phyloP scores from a whole-genome alignment of 108 stramenopile genomes.

The Epipyxis sp. region DNA sequence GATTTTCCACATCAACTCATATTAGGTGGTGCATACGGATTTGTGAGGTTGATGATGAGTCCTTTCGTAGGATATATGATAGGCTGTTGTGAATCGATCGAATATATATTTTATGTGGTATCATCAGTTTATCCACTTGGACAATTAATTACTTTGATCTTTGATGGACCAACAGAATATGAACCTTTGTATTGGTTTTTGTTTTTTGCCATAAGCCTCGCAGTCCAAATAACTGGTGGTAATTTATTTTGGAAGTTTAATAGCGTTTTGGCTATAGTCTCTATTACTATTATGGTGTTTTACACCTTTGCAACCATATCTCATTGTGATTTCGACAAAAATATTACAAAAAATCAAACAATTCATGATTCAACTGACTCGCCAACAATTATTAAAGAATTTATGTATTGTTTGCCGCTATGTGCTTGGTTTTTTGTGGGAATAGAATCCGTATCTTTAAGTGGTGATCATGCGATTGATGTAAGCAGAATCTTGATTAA shows the following conservation, averaged over 20 bases:
- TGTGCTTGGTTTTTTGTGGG: conserved; percentile 5
- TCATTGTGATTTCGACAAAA: too few relatives aligned
- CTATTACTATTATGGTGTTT: too few relatives aligned
- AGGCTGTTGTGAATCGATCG: not conserved
- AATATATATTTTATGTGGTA: not conserved
- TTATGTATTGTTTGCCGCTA: too few relatives aligned
- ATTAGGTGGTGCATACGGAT: not conserved
- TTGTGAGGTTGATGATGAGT: not conserved
- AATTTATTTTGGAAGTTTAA: not conserved
- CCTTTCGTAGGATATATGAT: not conserved
- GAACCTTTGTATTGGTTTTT: not conserved
- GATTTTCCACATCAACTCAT: too few relatives aligned
- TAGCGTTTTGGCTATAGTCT: not conserved
- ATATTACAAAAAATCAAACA: too few relatives aligned
- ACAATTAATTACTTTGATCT: not conserved
- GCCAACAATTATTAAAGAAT: too few relatives aligned
- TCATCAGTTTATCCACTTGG: not conserved
- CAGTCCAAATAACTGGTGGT: not conserved
- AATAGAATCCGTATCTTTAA: not conserved
- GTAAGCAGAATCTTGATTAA: too few relatives aligned
- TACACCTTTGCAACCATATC: too few relatives aligned
- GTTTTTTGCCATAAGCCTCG: not conserved
- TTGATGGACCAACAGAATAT: not conserved
- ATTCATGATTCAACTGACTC: too few relatives aligned
- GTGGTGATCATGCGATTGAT: too few relatives aligned